Evolutionary conservation across 371 early-diverging fungal genomes (phyloP).

Genomic region (Globomyces sp.): DNA sequence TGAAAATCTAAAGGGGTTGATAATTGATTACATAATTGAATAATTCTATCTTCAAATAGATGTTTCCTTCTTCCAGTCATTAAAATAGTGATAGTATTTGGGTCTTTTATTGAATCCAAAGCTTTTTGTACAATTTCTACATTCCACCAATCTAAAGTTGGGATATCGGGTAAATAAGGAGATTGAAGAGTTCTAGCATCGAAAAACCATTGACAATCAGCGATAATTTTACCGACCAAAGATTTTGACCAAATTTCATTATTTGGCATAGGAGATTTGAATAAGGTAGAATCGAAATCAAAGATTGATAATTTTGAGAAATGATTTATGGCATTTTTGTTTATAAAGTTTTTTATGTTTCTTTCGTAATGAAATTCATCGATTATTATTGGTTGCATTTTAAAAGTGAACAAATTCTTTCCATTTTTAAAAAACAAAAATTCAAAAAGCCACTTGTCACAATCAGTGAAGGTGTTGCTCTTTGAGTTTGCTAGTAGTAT

Average conservation of each 20-base stretch:
- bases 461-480: too few relatives aligned
- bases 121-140: constrained; percentile 24
- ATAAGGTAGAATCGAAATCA: constrained; percentile 89
- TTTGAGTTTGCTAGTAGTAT: too few relatives aligned
- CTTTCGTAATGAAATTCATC: too few relatives aligned
- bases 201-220: constrained; percentile 74
- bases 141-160: constrained; percentile 38
- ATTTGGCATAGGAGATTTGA: constrained; percentile 79
- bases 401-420: too few relatives aligned
- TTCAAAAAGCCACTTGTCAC: too few relatives aligned
- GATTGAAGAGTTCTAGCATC: constrained; percentile 62
- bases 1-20: constrained; percentile 34
- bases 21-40: constrained; percentile 20
- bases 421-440: too few relatives aligned
- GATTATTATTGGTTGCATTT: too few relatives aligned
- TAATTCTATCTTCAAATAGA: constrained; percentile 37
- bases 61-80: constrained; percentile 46
- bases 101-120: not conserved
- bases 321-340: too few relatives aligned
- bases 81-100: constrained; percentile 19
- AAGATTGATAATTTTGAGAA: constrained; percentile 46
- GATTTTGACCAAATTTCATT: constrained; percentile 67
- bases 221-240: constrained; percentile 51
- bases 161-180: constrained; percentile 48
- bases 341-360: too few relatives aligned